A percentile compares a stretch with the other conserved stretches of the same genome.
Conservation (phyloP, 768 basidiomycete genomes). For the Termitomyces sp. region DNA sequence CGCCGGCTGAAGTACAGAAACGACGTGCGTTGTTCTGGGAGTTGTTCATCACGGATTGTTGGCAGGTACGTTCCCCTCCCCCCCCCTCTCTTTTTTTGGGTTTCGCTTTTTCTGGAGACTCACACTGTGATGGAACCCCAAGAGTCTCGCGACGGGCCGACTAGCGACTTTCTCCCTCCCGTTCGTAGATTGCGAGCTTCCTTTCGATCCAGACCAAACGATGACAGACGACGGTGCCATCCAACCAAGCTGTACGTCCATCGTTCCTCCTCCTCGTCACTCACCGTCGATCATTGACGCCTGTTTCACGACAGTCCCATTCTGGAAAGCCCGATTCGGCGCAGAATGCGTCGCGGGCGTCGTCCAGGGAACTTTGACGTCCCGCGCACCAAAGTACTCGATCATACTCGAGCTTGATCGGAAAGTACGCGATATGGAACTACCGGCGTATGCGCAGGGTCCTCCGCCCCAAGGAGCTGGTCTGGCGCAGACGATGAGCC, state of each 20-base stretch:
- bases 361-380: constrained; percentile 63
- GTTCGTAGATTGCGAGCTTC: constrained; percentile 69
- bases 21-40: constrained; percentile 72
- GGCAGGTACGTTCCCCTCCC: constrained; percentile 45
- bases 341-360: constrained; percentile 63
- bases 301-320: constrained; percentile 39
- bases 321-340: constrained; percentile 68
- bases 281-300: too few relatives aligned
- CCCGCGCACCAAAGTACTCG: constrained; percentile 56
- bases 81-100: too few relatives aligned
- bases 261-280: too few relatives aligned
- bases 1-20: constrained; percentile 62
- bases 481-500: constrained; percentile 60
- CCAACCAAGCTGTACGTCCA: constrained; percentile 53
- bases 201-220: constrained; percentile 53
- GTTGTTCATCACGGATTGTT: constrained; percentile 67
- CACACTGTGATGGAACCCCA: neutral
- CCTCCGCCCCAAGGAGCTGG: constrained; percentile 43
- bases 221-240: constrained; percentile 54
- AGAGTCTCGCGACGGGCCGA: constrained; percentile 70
- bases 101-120: too few relatives aligned
- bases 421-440: constrained; percentile 63
- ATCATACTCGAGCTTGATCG: constrained; percentile 60
- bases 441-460: constrained; percentile 58
- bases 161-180: constrained; percentile 65